Evolutionary conservation across 495 filamentous ascomycete genomes (phyloP), one percentile per base, ranked within the genome.

Genomic region (Venustampulla echinocandica): DNA sequence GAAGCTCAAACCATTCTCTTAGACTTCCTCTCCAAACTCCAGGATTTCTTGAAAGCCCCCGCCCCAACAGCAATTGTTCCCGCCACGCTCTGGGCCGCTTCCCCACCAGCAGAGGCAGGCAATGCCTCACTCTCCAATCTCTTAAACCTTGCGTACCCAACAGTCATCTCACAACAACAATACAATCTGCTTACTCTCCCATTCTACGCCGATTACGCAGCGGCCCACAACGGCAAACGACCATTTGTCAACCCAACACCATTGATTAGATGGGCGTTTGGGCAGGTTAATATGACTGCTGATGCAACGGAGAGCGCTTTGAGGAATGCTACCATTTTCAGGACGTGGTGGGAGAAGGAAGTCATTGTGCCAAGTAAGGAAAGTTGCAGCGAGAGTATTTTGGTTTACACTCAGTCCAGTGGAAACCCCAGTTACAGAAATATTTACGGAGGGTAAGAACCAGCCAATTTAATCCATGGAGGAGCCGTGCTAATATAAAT

Each of bases 161-260:
- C 60, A 14, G 47, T 79, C 13, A 74, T 70, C 34, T 66, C 69
- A 7, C 70, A 74, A 35, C 64, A 76, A 42, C 75, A 80, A 49
- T 73, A 61, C 32, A 54, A 45, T 5, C 64, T 69, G 14, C 56
- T 79, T 18, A 65, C 67, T 3, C 56, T 63, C 1, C 73, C 76
- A 0, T 74, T 80, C 45, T 77, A 70, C 49, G 57, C 58, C 3
- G 73, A 75, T 52, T 79, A 77, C 38, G 74, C 64, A 1, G 63
- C 65, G 7, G 54, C 59, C 3, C 55, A 75, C 46, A 60, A 63
- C 14, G 73, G 70, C 27, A 68, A 71, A 22, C 56, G 44, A 1
- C 76, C 76, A 1, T 79, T 76, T 42, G 61, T 80, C 18, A 69
- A 79, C 53, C 76, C 76, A 1, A 65, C 59, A 0, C 78, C 78